Base-by-base conservation (phyloP, 768 basidiomycete species). In the Collybia sordida region DNA sequence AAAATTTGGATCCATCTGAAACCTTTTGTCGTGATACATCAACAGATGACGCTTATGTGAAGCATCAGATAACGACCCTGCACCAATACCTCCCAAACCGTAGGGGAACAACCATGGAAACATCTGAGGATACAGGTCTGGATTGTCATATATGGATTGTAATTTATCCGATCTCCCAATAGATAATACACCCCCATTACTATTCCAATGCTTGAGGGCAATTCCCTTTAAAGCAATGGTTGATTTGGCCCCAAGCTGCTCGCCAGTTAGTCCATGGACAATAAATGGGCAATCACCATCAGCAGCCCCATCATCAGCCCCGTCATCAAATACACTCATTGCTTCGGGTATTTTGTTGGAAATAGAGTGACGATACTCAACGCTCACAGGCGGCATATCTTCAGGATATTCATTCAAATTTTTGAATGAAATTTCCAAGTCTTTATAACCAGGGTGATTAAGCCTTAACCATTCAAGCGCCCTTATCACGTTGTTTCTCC, bases 1-100 rank as follows among this genome's bases (percentile, higher is more conserved):
- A 50, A 70, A 72, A 15, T 59, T 49, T 14, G 40, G 18, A 43
- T 73, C 69, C 3, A 25, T 51, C 45, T 71, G 71, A 54, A 73
- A 74, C 1, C 63, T 54, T 23, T 68, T 68, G 40, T 74, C 69
- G 49, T 64, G 53, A 46, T 72, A 72, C 64, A 67, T 59, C 1
- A 74, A 47, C 1, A 68, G 43, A 3, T 56, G 36, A 18, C 46
- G 39, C 18, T 64, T 65, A 40, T 68, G 65, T 5, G 31, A 45
- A 2, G 15, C 14, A 15, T 58, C 56, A n/a, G 60, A 59, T 2
- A 68, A 41, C 21, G 40, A 17, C 3, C 6, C n/a, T 9, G 43
- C 17, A 15, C 37, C 18, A 24, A 43, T 35, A 1, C 45, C 19
- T 38, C 42, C 50, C 14, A 50, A 28, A 17, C 50, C 50, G 17